Percentiles rank a stretch among this genome's conserved stretches.
These are phyloP conservation scores for Eruca vesicaria DNA, from an alignment of 441 rosid species.

Conservation along the genomic window DNA sequence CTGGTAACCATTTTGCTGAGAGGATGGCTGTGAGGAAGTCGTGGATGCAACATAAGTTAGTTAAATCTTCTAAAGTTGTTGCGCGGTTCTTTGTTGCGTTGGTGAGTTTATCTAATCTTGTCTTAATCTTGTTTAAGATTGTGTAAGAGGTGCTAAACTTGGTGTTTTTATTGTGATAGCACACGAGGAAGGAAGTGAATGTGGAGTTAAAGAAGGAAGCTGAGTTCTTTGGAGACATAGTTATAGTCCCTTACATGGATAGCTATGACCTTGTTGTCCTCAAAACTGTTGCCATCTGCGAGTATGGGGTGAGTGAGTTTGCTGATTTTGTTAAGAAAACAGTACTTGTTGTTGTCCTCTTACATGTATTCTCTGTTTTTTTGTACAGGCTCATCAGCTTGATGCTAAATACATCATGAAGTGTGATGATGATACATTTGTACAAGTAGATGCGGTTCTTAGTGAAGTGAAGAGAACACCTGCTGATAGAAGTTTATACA, in stretches of 20 bases:
- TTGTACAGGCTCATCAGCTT: conserved; percentile 47
- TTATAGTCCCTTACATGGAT: conserved; percentile 76
- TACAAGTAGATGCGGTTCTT: conserved; percentile 59
- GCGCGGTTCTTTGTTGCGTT: conserved; percentile 85
- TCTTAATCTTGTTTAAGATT: background rate
- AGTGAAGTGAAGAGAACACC: conserved; percentile 43
- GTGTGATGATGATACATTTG: conserved; percentile 77
- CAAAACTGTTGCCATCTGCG: conserved; percentile 76
- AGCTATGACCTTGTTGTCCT: conserved; percentile 73
- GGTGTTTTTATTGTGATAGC: conserved; percentile 32
- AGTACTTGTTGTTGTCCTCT: too few species aligned
- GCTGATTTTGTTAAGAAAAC: background rate
- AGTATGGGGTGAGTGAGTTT: conserved; percentile 75
- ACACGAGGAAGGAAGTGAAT: conserved; percentile 66
- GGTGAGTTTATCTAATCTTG: conserved; percentile 38
- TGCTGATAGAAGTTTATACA: conserved; percentile 46
- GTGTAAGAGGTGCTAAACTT: conserved; percentile 1
- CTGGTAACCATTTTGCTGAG: conserved; percentile 95
- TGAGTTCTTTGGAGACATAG: conserved; percentile 67
- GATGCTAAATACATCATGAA: conserved; percentile 66
- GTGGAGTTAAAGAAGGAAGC: conserved; percentile 68
- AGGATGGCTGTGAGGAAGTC: conserved; percentile 97
- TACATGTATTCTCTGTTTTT: conserved; percentile 3
- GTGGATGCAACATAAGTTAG: conserved; percentile 90
- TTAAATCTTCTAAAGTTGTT: conserved; percentile 77